phyloP scores from a whole-genome alignment of 176 grass and related monocot genomes.

The Miscanthus lutarioriparius region DNA sequence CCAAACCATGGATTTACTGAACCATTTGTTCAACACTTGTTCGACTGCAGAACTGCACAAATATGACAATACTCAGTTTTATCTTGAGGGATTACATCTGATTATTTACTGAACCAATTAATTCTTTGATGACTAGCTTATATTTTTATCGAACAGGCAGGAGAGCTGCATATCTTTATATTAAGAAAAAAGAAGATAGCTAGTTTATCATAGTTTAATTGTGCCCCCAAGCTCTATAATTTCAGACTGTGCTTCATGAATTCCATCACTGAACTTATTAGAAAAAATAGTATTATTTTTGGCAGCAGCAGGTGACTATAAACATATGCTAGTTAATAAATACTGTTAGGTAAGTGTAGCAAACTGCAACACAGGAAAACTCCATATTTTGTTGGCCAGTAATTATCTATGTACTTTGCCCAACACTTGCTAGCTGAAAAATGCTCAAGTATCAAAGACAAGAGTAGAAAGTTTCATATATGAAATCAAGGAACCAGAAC shows the following conservation, averaged over 20 bases:
- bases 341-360: not conserved
- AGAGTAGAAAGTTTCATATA: slow-evolving; percentile 1
- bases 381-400: not conserved
- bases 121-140: too few relatives aligned
- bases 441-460: not conserved
- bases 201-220: too few relatives aligned
- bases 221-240: not conserved
- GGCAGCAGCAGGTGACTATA: not conserved
- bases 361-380: not conserved
- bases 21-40: too few relatives aligned
- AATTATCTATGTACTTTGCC: not conserved
- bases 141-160: too few relatives aligned
- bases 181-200: too few relatives aligned
- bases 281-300: not conserved
- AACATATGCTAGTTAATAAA: not conserved
- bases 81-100: too few relatives aligned
- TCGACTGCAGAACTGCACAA: too few relatives aligned
- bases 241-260: not conserved
- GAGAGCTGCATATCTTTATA: too few relatives aligned
- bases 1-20: too few relatives aligned
- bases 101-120: too few relatives aligned
- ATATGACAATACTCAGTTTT: too few relatives aligned
- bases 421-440: slow-evolving; percentile 8
- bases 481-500: not conserved
- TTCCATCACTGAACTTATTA: not conserved